Base-by-base conservation (phyloP, 345 rosid species). In the Gossypium ekmanianum region DNA sequence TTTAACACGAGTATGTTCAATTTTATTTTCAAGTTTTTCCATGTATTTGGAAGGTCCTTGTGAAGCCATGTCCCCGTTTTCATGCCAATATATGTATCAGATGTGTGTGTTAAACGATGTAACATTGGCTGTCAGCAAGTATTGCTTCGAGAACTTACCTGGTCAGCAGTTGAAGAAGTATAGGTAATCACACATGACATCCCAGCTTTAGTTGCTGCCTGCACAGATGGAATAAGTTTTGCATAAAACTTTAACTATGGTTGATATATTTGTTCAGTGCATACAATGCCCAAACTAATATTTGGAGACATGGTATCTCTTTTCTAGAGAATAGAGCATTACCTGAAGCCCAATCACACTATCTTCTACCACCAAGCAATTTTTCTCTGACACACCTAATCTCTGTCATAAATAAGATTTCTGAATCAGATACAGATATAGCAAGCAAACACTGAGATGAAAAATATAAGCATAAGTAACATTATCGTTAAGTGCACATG, bases 291-390 rank as follows among this genome's bases (percentile, higher is more conserved):
- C 18, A 12, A 56, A 56, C 61, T 9, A 20, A 34, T 1, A 47
- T 67, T 44, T 7, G 52, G 29, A 22, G 2, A 58, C 39, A 64
- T 20, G 62, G 44, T 7, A 50, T 52, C 26, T 59, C 45, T 72
- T 52, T 16, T 63, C 54, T 20, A 3, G 16, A 71, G 34, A 72
- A 69, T 16, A 47, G 45, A 57, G 6, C 26, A 67, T 9, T 76
- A 91, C 97, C 89, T 88, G 97, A 27, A 94, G 81, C 41, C 97
- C 97, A 57, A 94, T 94, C 76, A 92, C 95, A 79, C 98, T 94
- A 79, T 94, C 98, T 83, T 94, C 98, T 73, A 94, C 87, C 71
- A 94, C 97, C 74, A 94, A 81, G 87, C 97, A 94, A 77, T 92
- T 91, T 66, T 77, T 85, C 80, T 78, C 90, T 0, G 95, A 87